Evolutionary conservation across 2,329 filamentous ascomycete genomes (phyloP).

Genomic region (Epichloe brachyelytri): DNA sequence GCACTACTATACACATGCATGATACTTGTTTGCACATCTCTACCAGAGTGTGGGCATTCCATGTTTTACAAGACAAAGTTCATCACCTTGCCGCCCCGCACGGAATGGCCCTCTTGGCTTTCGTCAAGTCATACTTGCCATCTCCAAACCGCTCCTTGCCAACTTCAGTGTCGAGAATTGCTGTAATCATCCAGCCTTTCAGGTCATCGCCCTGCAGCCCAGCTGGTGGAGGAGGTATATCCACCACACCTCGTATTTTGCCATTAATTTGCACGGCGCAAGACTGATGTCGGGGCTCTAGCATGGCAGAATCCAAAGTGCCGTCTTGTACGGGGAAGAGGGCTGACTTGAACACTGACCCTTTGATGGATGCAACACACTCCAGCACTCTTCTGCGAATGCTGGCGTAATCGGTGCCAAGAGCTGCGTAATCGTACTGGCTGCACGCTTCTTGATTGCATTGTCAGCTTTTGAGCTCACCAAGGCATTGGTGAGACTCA

Average conservation of each 20-base stretch:
- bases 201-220: constrained; percentile 31
- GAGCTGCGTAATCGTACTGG: constrained; percentile 51
- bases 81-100: constrained; percentile 52
- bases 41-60: neutral
- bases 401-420: constrained; percentile 70
- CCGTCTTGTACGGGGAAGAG: constrained; percentile 48
- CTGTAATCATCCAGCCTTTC: constrained; percentile 45
- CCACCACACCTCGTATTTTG: constrained; percentile 56
- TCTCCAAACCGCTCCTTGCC: constrained; percentile 43
- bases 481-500: constrained; percentile 63
- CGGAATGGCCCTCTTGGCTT: constrained; percentile 51
- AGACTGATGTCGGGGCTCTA: constrained; percentile 35
- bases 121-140: constrained; percentile 30
- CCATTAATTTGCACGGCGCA: constrained; percentile 71
- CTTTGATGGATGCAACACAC: constrained; percentile 31
- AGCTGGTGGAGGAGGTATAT: constrained; percentile 41
- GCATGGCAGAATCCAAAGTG: constrained; percentile 31
- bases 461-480: constrained; percentile 30
- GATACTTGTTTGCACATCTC: too few relatives aligned
- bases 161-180: constrained; percentile 48
- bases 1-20: neutral
- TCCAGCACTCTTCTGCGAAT: constrained; percentile 72
- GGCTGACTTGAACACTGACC: constrained; percentile 31
- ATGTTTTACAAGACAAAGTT: constrained; percentile 52
- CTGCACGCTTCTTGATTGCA: constrained; percentile 34